Base-by-base conservation (phyloP, 2,329 filamentous ascomycete species). In the Chaetomium olivaceum region DNA sequence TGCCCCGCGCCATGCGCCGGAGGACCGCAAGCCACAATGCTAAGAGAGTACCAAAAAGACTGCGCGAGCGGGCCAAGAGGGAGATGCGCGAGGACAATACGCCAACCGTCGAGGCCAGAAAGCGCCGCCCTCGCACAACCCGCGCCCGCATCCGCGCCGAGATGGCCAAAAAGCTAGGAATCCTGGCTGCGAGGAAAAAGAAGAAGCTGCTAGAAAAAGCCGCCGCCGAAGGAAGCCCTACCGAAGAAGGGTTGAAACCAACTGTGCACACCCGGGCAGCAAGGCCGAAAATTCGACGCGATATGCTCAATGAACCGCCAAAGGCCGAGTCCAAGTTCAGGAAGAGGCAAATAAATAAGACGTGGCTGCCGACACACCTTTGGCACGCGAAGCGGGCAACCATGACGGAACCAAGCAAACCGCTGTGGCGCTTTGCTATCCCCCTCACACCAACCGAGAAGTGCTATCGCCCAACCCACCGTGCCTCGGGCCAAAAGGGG, bases 11-110 rank as follows among this genome's bases (percentile, higher is more conserved):
- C 58, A 80, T 99, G 84, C 84, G 95, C 70, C 84, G 95, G 69
- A 85, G 95, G 72, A 97, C 94, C 0, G 95, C 94, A 23, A 97
- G 93, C 76, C 95, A 99, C 79, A 97, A 99, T 83, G 91, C 91
- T 43, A 96, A 94, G 79, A 87, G 90, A 68, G 89, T 99, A 19
- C 95, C 95, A 2, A 90, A 89, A 74, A 82, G 92, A 68, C 79
- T 98, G 73, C 85, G 90, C 63, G 80, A 79, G 48, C 85, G 90
- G 70, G 93, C 92, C 0, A 85, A 81, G 72, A 80, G 78, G 68
- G 86, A 96, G 83, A 96, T 97, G 88, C 81, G 82, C 19, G 91
- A 96, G 63, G 94, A 98, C 74, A 97, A 97, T 69, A 97, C 94
- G 0, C 93, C 95, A 0, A 90, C 87, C 0, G 88, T 93, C 6